Conservation (phyloP, 164 flowering plant species). For the Stephania yunnanensis region DNA sequence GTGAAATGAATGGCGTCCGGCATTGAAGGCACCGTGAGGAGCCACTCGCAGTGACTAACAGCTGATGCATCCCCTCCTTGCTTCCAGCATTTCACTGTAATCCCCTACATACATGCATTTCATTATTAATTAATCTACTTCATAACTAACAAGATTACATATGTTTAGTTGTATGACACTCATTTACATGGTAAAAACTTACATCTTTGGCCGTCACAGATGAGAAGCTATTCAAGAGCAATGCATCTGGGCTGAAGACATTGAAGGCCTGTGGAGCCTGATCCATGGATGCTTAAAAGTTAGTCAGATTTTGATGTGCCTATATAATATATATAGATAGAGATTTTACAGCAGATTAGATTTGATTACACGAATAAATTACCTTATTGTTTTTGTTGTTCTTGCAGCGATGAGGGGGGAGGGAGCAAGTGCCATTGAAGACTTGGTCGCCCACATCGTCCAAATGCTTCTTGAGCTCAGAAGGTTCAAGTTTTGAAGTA, state of each 20-base stretch:
- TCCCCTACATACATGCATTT: conserved; percentile 28
- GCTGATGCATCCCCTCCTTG: conserved; percentile 56
- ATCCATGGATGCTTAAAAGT: too few relatives aligned
- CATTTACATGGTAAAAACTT: conserved; percentile 19
- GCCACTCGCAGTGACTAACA: conserved; percentile 69
- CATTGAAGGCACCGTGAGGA: conserved; percentile 53
- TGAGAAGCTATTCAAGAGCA: conserved; percentile 31
- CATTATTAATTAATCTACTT: too few relatives aligned
- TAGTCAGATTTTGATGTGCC: too few relatives aligned
- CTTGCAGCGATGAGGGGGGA: conserved; percentile 30
- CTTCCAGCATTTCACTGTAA: conserved; percentile 46
- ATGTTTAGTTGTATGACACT: neutral
- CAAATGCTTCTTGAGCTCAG: conserved; percentile 58
- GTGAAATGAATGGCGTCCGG: conserved; percentile 64
- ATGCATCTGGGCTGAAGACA: conserved; percentile 43
- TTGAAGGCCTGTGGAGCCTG: conserved; percentile 57
- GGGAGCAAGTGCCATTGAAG: conserved; percentile 59
- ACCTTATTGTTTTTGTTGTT: conserved; percentile 40
- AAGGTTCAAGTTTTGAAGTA: conserved; percentile 53
- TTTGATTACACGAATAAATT: too few relatives aligned
- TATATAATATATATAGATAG: too few relatives aligned
- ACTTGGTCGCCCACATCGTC: conserved; percentile 69
- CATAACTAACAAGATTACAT: too few relatives aligned
- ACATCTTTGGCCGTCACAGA: conserved; percentile 55
- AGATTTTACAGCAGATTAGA: too few relatives aligned